Conservation (phyloP, 441 rosid species). For the Adansonia grandidieri region DNA sequence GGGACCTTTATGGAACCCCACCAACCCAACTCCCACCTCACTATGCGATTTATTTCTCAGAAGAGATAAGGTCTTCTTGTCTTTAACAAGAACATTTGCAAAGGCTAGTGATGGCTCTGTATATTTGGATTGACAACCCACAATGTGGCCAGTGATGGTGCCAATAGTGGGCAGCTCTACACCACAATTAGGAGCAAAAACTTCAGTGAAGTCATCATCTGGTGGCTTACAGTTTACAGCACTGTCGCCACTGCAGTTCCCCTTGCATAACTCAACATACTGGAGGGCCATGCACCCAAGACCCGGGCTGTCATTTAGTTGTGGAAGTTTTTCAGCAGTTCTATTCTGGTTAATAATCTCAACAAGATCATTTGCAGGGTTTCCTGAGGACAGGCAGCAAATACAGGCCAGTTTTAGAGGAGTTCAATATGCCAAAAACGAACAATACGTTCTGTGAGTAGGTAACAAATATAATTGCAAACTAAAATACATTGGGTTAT, state of each 20-base stretch:
- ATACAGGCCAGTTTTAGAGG: background rate
- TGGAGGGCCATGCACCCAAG: constrained; percentile 92
- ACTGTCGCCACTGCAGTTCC: constrained; percentile 58
- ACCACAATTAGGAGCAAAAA: constrained; percentile 84
- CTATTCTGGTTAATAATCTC: constrained; percentile 72
- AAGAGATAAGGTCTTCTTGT: constrained; percentile 48
- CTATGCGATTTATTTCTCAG: constrained; percentile 65
- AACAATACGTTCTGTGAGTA: background rate
- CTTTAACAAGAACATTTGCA: constrained; percentile 61
- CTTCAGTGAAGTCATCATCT: constrained; percentile 74
- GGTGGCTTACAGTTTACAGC: constrained; percentile 66
- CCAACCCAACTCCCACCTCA: constrained; percentile 78
- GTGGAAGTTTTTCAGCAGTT: constrained; percentile 56
- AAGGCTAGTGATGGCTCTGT: constrained; percentile 59
- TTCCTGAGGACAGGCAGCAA: constrained; percentile 47
- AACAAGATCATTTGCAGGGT: constrained; percentile 78
- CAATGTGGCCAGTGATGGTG: constrained; percentile 70
- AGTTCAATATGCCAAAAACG: background rate
- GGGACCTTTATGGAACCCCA: constrained; percentile 61
- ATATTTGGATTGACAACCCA: constrained; percentile 72
- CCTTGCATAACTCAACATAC: constrained; percentile 70
- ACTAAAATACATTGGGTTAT: constrained; percentile 4
- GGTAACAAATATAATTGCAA: constrained; percentile 2
- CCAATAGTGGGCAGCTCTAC: constrained; percentile 79
- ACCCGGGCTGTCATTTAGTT: constrained; percentile 74